phyloP scores from a whole-genome alignment of 176 grass and related monocot genomes.

The Rhynchospora pubera region DNA sequence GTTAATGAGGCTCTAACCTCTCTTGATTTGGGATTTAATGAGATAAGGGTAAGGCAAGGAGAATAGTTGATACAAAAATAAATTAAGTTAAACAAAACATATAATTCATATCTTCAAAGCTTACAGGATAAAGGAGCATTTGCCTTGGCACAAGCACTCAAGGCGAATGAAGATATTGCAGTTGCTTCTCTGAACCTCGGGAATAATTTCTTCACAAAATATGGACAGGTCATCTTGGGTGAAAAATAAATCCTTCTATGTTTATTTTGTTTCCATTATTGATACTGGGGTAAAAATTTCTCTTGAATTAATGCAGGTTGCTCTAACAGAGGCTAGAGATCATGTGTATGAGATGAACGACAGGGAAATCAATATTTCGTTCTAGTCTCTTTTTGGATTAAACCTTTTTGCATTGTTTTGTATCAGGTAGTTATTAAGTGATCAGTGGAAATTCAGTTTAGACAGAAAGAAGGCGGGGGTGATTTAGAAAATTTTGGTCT shows the following conservation, averaged over 20 bases:
- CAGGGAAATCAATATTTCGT: slow-evolving; percentile 86
- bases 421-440: not conserved
- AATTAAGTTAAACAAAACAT: not conserved
- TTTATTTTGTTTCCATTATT: not conserved
- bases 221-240: slow-evolving; percentile 63
- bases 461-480: not conserved
- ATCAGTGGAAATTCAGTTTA: not conserved
- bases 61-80: not conserved
- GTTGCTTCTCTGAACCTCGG: slow-evolving; percentile 66
- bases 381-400: slow-evolving; percentile 32
- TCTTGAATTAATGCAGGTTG: slow-evolving; percentile 60
- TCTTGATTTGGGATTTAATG: slow-evolving; percentile 96
- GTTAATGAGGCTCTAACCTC: slow-evolving; percentile 85
- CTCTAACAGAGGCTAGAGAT: slow-evolving; percentile 69
- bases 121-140: slow-evolving; percentile 87
- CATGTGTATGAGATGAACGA: slow-evolving; percentile 86
- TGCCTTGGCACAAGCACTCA: slow-evolving; percentile 85
- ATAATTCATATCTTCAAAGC: not conserved
- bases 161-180: slow-evolving; percentile 84
- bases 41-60: slow-evolving; percentile 63
- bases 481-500: not conserved
- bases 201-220: slow-evolving; percentile 92
- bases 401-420: not conserved
- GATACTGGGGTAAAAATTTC: slow-evolving; percentile 17
- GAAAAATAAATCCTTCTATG: not conserved